Conservation (phyloP, 2,329 filamentous ascomycete species). For the Penicillium sp. region DNA sequence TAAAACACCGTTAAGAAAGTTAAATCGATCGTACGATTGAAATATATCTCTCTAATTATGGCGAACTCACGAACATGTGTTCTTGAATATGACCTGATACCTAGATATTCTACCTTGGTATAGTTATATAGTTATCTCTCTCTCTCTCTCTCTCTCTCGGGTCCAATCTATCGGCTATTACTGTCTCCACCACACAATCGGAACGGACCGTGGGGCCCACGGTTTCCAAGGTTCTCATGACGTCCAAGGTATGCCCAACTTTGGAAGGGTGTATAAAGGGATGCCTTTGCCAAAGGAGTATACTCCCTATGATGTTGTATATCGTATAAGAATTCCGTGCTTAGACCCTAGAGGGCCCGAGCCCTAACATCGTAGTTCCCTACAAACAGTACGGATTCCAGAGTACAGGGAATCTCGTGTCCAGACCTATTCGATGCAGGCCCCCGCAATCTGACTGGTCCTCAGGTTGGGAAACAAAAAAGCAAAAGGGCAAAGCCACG, state of each 20-base stretch:
- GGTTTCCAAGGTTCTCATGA: conserved; percentile 1
- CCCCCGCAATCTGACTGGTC: conserved; percentile 14
- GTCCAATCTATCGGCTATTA: neutral
- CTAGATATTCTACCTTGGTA: too few species aligned
- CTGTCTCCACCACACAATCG: conserved; percentile 1
- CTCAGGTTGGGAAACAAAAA: neutral
- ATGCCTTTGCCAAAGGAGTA: neutral
- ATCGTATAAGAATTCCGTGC: neutral
- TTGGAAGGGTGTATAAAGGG: neutral
- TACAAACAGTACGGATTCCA: neutral
- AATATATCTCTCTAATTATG: neutral
- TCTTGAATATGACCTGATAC: neutral
- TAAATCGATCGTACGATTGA: neutral
- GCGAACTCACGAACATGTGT: neutral
- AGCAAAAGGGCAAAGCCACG: conserved; percentile 10
- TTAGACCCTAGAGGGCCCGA: conserved; percentile 1
- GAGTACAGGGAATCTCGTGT: conserved; percentile 10
- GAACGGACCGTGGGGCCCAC: conserved; percentile 12
- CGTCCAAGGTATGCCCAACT: neutral
- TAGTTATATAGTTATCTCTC: neutral
- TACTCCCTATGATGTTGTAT: neutral
- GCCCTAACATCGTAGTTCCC: neutral
- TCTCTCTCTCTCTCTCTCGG: neutral
- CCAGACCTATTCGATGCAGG: conserved; percentile 15
- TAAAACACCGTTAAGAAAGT: neutral